Base-by-base conservation (phyloP, 2,329 filamentous ascomycete species). In the Nemania bipapillata region DNA sequence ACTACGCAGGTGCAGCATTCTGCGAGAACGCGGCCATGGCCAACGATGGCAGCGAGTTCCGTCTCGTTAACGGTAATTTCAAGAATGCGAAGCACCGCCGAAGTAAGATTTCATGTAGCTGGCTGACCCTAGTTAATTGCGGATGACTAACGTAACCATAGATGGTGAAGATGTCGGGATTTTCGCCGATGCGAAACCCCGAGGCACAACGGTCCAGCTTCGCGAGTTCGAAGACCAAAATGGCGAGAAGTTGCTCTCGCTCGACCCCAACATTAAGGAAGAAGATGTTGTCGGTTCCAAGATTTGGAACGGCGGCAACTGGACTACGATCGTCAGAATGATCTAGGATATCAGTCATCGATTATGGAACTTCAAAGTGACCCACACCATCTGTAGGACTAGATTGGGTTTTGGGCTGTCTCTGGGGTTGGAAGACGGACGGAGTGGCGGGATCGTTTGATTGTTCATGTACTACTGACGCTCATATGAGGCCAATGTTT, bases 41-140 rank as follows among this genome's bases (percentile, higher is more conserved):
- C 55, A 58, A 58, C 35, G 55, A 58, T 32, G 55, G 55, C 7
- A 45, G 55, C 17, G 35, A 58, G 35, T 58, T 58, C 35, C 40
- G 22, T 24, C 22, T 58, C 6, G 35, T 45, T 26, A 58, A 58
- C n/a, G 37, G 26, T 47, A 26, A 20, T 45, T 58, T 58, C 35
- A 17, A 45, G 20, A 58, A 58, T 28, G 55, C 55, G 7, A 58
- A 58, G 55, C 55, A 12, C 26, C 55, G 55, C 55, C 55, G 55
- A 7, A 28, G 55, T 58, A 22, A 58, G 55, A 15, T 12, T 15
- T 15, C 17, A 28, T 9, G n/a, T n/a, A n/a, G n/a, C n/a, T n/a
- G n/a, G n/a, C n/a, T n/a, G n/a, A n/a, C n/a, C n/a, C n/a, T n/a
- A n/a, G n/a, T n/a, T n/a, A 26, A 12, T 5, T n/a, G 15, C 26